Conservation (phyloP, 495 filamentous ascomycete species). For the Podospora didyma region DNA sequence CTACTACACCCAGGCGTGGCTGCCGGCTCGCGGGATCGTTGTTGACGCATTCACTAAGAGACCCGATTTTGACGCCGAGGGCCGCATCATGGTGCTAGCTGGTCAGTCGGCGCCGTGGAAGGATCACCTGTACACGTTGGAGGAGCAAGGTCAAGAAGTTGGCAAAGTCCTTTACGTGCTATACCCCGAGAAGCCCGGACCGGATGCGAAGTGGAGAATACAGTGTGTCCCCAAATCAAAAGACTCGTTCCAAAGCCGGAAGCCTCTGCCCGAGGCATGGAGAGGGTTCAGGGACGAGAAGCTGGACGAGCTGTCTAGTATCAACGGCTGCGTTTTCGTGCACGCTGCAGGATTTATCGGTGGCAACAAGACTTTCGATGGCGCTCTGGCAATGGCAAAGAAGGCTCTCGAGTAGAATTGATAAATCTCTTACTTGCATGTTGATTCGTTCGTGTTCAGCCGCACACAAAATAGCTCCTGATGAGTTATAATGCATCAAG, state of each 20-base stretch:
- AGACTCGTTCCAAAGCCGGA: conserved; percentile 84
- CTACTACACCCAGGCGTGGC: conserved; percentile 71
- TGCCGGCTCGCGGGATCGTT: conserved; percentile 81
- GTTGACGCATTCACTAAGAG: conserved; percentile 64
- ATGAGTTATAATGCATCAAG: too few relatives aligned
- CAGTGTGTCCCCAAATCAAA: conserved; percentile 78
- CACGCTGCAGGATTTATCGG: conserved; percentile 96
- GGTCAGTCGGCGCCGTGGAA: conserved; percentile 82
- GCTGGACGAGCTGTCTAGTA: conserved; percentile 67
- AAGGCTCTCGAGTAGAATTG: conserved; percentile 49
- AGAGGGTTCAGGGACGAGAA: conserved; percentile 82
- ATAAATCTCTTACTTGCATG: too few relatives aligned
- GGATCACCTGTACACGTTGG: conserved; percentile 88
- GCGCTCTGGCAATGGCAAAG: conserved; percentile 81
- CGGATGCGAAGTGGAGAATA: conserved; percentile 82
- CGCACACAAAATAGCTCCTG: too few relatives aligned
- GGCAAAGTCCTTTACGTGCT: conserved; percentile 81
- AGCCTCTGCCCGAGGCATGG: conserved; percentile 87
- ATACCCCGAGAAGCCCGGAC: conserved; percentile 72
- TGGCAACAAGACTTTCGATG: conserved; percentile 85
- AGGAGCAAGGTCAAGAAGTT: conserved; percentile 51
- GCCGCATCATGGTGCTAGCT: conserved; percentile 76
- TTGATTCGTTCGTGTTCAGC: background rate
- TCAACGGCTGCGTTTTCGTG: conserved; percentile 81
- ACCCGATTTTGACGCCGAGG: conserved; percentile 60